phyloP scores from a whole-genome alignment of 2,329 filamentous ascomycete genomes.

The Exophiala phaeomuriformis region DNA sequence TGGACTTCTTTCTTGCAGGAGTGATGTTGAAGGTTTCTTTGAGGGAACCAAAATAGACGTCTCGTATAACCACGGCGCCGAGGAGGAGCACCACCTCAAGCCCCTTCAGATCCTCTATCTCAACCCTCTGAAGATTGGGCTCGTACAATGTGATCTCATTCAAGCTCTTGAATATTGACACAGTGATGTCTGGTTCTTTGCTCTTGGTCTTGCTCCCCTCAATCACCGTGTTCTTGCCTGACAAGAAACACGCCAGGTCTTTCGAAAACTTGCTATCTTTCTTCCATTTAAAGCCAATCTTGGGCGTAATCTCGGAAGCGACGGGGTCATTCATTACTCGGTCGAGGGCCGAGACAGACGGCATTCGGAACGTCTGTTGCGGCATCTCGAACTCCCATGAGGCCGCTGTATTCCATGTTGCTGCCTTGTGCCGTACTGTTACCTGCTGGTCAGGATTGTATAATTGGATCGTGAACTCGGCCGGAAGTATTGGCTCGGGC shows the following conservation, averaged over 20 bases:
- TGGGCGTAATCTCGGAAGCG: constrained; percentile 54
- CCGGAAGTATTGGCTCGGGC: constrained; percentile 66
- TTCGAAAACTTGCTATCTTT: constrained; percentile 77
- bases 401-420: constrained; percentile 71
- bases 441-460: constrained; percentile 91
- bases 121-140: constrained; percentile 80
- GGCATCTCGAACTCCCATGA: constrained; percentile 93
- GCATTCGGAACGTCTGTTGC: constrained; percentile 71
- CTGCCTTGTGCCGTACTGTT: constrained; percentile 57
- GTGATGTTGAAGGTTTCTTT: constrained; percentile 72
- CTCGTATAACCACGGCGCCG: constrained; percentile 53
- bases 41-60: constrained; percentile 56
- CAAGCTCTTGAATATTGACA: constrained; percentile 74
- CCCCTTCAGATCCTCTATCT: constrained; percentile 90
- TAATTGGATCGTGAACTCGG: constrained; percentile 73
- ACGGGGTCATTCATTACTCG: constrained; percentile 58
- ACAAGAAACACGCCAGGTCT: constrained; percentile 82
- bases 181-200: constrained; percentile 89
- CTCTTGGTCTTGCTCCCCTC: constrained; percentile 62
- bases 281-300: constrained; percentile 80
- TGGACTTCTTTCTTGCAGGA: constrained; percentile 15
- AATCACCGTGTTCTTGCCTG: constrained; percentile 61
- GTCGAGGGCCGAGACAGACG: constrained; percentile 72
- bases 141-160: constrained; percentile 85
- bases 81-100: constrained; percentile 72